A percentile compares a stretch with the other conserved stretches of the same genome.
Conservation (phyloP, 2,329 filamentous ascomycete species). For the Cryoendolithus antarcticus region DNA sequence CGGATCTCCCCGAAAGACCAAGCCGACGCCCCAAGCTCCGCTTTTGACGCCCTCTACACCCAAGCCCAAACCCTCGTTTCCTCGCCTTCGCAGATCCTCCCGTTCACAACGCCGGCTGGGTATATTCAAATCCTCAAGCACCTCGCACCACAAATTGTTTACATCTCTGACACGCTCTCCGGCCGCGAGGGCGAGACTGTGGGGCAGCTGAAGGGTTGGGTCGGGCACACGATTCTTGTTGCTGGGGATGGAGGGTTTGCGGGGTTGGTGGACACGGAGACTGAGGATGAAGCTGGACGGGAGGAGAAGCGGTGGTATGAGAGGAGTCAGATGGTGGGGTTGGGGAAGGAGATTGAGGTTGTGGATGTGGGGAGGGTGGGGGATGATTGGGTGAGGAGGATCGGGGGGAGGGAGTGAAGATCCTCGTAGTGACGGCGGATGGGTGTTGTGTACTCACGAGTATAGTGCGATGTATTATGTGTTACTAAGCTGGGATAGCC, state of each 20-base stretch:
- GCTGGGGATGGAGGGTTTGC: slow-evolving; percentile 64
- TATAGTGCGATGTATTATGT: no score
- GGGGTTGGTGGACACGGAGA: slow-evolving; percentile 70
- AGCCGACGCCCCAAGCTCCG: slow-evolving; percentile 29
- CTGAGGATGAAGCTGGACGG: slow-evolving; percentile 38
- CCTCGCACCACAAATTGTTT: slow-evolving; percentile 72
- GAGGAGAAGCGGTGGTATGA: slow-evolving; percentile 61
- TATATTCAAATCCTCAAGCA: slow-evolving; percentile 80
- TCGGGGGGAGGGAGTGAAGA: slow-evolving; percentile 46
- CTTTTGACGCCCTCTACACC: slow-evolving; percentile 68
- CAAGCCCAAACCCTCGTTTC: slow-evolving; percentile 72
- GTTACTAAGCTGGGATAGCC: no score
- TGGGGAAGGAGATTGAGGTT: slow-evolving; percentile 77
- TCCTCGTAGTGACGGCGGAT: not conserved
- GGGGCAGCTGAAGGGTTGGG: slow-evolving; percentile 52
- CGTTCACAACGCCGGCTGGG: slow-evolving; percentile 72
- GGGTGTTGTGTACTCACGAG: not conserved
- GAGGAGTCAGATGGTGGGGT: slow-evolving; percentile 64
- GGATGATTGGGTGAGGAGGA: slow-evolving; percentile 76
- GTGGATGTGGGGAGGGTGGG: slow-evolving; percentile 71
- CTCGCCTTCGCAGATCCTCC: slow-evolving; percentile 74
- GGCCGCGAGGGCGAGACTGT: slow-evolving; percentile 64
- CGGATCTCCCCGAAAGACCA: slow-evolving; percentile 25
- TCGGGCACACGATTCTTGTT: slow-evolving; percentile 48
- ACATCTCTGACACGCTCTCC: slow-evolving; percentile 58